Conservation (phyloP, 1,284 basidiomycete genomes). For the Austroboletus niveus region DNA sequence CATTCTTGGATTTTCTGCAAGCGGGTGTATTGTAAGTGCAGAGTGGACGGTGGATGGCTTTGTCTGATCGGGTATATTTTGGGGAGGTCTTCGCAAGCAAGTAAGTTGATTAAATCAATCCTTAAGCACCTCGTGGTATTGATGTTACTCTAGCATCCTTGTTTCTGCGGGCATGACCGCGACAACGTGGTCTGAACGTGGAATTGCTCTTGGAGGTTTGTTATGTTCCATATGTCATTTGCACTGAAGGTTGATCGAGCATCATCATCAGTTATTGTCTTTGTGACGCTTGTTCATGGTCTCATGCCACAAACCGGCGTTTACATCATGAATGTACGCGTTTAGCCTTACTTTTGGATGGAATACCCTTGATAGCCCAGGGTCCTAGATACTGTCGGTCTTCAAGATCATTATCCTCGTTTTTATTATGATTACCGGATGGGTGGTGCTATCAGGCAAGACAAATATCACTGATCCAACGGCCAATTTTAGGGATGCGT, state of each 20-base stretch:
- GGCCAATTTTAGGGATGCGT: conserved; percentile 47
- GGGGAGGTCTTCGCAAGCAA: conserved; percentile 40
- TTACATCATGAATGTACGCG: conserved; percentile 47
- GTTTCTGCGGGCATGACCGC: conserved; percentile 41
- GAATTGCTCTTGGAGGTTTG: conserved; percentile 55
- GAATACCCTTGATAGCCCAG: background rate
- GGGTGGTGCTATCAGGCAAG: conserved; percentile 51
- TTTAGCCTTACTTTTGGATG: background rate
- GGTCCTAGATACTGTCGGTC: conserved; percentile 11
- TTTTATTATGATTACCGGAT: conserved; percentile 35
- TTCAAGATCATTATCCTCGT: conserved; percentile 30
- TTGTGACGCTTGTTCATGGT: conserved; percentile 47
- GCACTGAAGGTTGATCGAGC: background rate
- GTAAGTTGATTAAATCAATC: conserved; percentile 18
- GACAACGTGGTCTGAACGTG: conserved; percentile 50
- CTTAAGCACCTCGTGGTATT: background rate
- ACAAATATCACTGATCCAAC: conserved; percentile 42
- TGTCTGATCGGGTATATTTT: background rate
- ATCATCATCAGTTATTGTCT: conserved; percentile 37
- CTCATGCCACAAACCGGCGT: conserved; percentile 45
- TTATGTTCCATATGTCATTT: background rate
- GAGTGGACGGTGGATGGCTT: background rate
- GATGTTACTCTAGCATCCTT: conserved; percentile 41
- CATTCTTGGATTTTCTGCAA: conserved; percentile 51
- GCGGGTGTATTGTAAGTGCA: conserved; percentile 52